Evolutionary conservation across 305 asterid genomes (phyloP).

Genomic region (Rubia tinctorum): DNA sequence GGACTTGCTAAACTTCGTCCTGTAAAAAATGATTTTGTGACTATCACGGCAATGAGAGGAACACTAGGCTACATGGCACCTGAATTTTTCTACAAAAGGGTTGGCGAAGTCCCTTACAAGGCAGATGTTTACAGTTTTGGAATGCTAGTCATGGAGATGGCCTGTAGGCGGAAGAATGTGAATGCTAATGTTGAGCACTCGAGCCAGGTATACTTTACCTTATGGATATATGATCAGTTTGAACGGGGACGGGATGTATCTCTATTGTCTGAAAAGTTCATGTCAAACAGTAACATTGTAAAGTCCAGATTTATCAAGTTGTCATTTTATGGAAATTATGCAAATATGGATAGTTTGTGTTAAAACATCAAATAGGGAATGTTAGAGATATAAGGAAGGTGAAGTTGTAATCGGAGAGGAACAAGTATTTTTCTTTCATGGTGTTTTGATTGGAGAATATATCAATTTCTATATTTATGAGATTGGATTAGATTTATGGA

Average conservation of each 20-base stretch:
- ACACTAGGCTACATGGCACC: background rate
- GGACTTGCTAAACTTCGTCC: background rate
- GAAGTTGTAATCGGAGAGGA: no score
- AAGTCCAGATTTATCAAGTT: no score
- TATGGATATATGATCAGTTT: background rate
- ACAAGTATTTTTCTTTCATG: no score
- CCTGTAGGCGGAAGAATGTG: background rate
- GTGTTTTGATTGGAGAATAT: no score
- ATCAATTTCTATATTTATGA: no score
- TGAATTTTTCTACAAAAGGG: background rate
- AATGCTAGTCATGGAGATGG: background rate
- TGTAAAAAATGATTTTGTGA: background rate
- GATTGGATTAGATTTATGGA: no score
- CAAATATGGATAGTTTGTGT: no score
- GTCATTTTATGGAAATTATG: no score
- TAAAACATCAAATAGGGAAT: no score
- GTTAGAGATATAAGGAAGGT: no score
- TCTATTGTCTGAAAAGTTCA: no score
- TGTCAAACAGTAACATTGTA: no score
- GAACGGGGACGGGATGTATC: background rate
- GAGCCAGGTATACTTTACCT: background rate
- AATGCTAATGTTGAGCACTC: background rate
- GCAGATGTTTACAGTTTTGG: background rate
- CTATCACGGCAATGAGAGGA: background rate
- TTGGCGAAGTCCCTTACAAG: background rate